A percentile compares a stretch with the other conserved stretches of the same genome.
Conservation (phyloP, 2,329 filamentous ascomycete genomes). For the Hirsutella thompsonii region DNA sequence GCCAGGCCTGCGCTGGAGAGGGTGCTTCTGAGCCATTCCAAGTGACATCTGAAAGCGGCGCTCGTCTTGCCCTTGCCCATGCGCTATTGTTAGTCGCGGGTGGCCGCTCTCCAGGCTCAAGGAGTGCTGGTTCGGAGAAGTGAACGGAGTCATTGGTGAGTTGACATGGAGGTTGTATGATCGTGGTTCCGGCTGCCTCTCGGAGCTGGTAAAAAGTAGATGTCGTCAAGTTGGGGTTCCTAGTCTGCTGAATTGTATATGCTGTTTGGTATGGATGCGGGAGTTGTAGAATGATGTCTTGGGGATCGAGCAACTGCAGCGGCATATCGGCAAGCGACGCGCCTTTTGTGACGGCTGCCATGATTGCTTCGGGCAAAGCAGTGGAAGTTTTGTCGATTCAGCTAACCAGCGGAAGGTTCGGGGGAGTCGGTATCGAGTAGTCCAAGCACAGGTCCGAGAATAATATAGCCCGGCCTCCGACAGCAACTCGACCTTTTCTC, state of each 20-base stretch:
- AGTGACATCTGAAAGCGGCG: slow-evolving; percentile 29
- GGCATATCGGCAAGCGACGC: slow-evolving; percentile 5
- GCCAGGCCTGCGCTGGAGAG: slow-evolving; percentile 37
- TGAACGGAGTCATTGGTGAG: slow-evolving; percentile 22
- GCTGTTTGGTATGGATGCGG: slow-evolving; percentile 36
- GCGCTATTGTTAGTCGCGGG: slow-evolving; percentile 39
- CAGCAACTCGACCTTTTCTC: too few relatives aligned
- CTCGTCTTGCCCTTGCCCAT: slow-evolving; percentile 43
- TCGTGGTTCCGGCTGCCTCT: slow-evolving; percentile 13
- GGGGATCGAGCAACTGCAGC: slow-evolving; percentile 14
- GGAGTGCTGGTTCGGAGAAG: slow-evolving; percentile 32
- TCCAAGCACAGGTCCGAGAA: too few relatives aligned
- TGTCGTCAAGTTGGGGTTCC: neutral
- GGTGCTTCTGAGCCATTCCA: slow-evolving; percentile 30
- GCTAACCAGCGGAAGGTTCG: too few relatives aligned
- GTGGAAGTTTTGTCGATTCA: too few relatives aligned
- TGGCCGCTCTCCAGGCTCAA: slow-evolving; percentile 36
- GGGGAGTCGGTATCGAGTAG: too few relatives aligned
- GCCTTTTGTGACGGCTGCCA: slow-evolving; percentile 8
- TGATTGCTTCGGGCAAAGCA: slow-evolving; percentile 1
- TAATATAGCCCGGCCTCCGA: too few relatives aligned
- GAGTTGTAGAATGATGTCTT: slow-evolving; percentile 31
- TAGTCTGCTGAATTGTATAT: slow-evolving; percentile 25
- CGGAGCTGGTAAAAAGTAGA: slow-evolving; percentile 21
- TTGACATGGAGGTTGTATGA: slow-evolving; percentile 14